Evolutionary conservation across 2,329 filamentous ascomycete genomes (phyloP).

Genomic region (Diplocarpon mali): DNA sequence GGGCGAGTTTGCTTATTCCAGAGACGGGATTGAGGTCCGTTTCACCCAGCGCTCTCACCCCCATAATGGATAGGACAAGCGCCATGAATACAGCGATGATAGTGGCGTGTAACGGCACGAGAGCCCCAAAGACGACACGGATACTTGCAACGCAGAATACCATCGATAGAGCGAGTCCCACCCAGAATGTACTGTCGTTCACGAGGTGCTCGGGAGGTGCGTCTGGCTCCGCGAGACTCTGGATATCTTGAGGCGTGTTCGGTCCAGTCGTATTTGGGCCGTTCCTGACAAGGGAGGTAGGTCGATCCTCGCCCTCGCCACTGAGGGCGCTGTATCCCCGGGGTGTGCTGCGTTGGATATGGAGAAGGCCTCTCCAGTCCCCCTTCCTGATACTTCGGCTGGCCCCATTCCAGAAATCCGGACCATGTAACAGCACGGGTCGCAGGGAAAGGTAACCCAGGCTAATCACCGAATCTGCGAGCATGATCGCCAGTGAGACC

Average conservation of each 20-base stretch:
- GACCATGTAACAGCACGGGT: conserved; percentile 42
- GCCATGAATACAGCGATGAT: conserved; percentile 75
- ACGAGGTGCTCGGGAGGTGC: conserved; percentile 78
- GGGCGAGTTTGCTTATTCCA: conserved; percentile 91
- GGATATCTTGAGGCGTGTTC: conserved; percentile 12
- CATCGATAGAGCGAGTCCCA: conserved; percentile 70
- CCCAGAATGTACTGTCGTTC: conserved; percentile 53
- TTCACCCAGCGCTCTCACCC: conserved; percentile 58
- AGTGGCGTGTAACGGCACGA: conserved; percentile 70
- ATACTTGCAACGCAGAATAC: conserved; percentile 71
- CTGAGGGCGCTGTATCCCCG: conserved; percentile 22
- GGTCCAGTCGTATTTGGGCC: conserved; percentile 2
- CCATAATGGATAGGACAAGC: conserved; percentile 68
- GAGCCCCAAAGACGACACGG: conserved; percentile 68
- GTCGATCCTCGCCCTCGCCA: conserved; percentile 15
- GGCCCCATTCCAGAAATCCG: conserved; percentile 29
- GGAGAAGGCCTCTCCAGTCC: conserved; percentile 24
- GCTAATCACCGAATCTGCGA: conserved; percentile 83
- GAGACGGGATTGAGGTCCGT: conserved; percentile 95
- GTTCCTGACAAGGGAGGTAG: conserved; percentile 10
- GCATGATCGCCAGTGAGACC: conserved; percentile 92
- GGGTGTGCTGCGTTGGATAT: conserved; percentile 9
- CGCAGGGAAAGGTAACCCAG: conserved; percentile 66
- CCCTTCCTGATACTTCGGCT: conserved; percentile 18
- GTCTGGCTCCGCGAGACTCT: conserved; percentile 45